These are phyloP conservation scores for Candida pseudoviswanathii DNA, from an alignment of 1,139 yeast genomes.

Conservation along the genomic window DNA sequence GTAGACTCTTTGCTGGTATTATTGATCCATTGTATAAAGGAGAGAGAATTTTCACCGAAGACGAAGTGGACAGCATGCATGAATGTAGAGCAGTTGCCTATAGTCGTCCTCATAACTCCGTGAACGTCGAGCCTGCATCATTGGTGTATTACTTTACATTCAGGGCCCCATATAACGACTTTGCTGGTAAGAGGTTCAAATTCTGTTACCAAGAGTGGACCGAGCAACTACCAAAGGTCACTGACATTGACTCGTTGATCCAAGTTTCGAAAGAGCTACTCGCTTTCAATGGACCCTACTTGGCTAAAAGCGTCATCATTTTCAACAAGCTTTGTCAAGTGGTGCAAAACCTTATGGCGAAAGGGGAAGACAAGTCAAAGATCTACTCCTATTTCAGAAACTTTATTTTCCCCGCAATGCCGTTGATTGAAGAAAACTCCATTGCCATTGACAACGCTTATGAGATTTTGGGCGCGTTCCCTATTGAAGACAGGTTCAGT, in stretches of 20 bases:
- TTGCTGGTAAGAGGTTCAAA: slow-evolving; percentile 32
- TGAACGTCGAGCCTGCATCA: slow-evolving; percentile 29
- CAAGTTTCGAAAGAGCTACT: slow-evolving; percentile 50
- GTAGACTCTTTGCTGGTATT: slow-evolving; percentile 50
- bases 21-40: slow-evolving; percentile 52
- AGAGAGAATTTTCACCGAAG: slow-evolving; percentile 19
- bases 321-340: slow-evolving; percentile 66
- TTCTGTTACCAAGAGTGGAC: slow-evolving; percentile 62
- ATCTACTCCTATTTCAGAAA: slow-evolving; percentile 71
- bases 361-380: slow-evolving; percentile 25
- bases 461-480: slow-evolving; percentile 52
- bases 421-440: slow-evolving; percentile 62
- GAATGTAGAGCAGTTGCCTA: slow-evolving; percentile 28
- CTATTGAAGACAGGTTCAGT: slow-evolving; percentile 69
- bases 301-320: slow-evolving; percentile 53
- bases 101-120: slow-evolving; percentile 34
- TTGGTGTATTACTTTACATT: slow-evolving; percentile 26
- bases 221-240: slow-evolving; percentile 37
- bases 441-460: slow-evolving; percentile 64
- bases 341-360: slow-evolving; percentile 41
- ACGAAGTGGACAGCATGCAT: slow-evolving; percentile 25
- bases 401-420: slow-evolving; percentile 67
- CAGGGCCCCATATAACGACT: slow-evolving; percentile 31
- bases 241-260: slow-evolving; percentile 47
- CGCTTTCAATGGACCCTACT: slow-evolving; percentile 56